Conservation (phyloP, 306 rosid genomes). For the Urtica urens region DNA sequence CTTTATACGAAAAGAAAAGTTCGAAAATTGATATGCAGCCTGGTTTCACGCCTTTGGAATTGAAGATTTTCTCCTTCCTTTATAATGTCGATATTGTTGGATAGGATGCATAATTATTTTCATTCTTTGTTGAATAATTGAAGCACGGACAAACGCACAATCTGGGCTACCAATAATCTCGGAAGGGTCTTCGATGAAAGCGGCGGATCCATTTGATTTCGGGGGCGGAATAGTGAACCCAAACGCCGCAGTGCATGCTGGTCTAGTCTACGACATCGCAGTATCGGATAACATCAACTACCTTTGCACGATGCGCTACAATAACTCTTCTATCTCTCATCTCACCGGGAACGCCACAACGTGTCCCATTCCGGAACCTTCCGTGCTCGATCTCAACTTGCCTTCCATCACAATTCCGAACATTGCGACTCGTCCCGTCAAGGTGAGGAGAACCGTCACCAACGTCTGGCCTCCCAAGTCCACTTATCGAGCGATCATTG, state of each 20-base stretch:
- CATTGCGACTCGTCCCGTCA: conserved; percentile 17
- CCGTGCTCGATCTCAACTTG: conserved; percentile 29
- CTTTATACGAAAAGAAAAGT: no score
- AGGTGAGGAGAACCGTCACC: conserved; percentile 31
- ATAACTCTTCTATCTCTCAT: conserved; percentile 25
- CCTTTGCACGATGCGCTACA: conserved; percentile 32
- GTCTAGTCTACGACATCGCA: conserved; percentile 35
- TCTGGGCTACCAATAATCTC: conserved; percentile 28
- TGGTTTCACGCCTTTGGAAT: no score
- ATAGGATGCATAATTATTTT: no score
- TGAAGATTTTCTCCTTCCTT: no score
- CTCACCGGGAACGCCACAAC: conserved; percentile 10
- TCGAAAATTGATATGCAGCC: no score
- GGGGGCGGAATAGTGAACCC: conserved; percentile 45
- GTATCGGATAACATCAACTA: conserved; percentile 23
- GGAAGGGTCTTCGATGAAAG: conserved; percentile 35
- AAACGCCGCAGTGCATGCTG: conserved; percentile 34
- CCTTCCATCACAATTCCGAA: conserved; percentile 38
- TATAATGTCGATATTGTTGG: no score
- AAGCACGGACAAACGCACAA: conserved; percentile 32
- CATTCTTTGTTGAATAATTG: no score
- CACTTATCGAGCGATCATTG: conserved; percentile 20
- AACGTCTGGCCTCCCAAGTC: conserved; percentile 24
- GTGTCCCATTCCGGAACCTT: conserved; percentile 24
- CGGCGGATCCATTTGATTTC: conserved; percentile 34